phyloP scores from a whole-genome alignment of 768 basidiomycete species.

The Tylopilus intermedius region DNA sequence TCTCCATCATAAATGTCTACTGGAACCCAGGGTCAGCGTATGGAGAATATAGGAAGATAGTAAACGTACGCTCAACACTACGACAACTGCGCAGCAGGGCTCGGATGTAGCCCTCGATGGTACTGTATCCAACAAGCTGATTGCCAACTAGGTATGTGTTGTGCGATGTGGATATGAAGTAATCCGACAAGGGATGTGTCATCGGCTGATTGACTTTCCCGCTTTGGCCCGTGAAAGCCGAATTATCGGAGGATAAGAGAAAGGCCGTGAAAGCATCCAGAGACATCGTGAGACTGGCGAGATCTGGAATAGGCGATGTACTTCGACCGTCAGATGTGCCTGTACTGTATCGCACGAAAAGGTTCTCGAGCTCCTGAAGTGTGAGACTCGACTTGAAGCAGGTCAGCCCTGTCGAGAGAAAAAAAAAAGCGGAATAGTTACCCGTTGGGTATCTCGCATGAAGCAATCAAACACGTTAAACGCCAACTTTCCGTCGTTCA shows the following conservation, averaged over 20 bases:
- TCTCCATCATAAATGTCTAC: conserved; percentile 94
- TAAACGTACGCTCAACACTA: conserved; percentile 83
- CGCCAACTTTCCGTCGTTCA: conserved; percentile 32
- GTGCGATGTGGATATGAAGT: conserved; percentile 85
- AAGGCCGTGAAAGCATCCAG: conserved; percentile 71
- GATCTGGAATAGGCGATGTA: conserved; percentile 1
- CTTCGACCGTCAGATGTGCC: not conserved
- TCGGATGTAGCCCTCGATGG: conserved; percentile 89
- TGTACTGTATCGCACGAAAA: conserved; percentile 36
- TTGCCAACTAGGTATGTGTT: conserved; percentile 89
- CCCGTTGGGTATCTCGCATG: conserved; percentile 50
- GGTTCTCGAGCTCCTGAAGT: conserved; percentile 28
- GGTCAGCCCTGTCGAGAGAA: conserved; percentile 9
- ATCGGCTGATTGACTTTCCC: conserved; percentile 70
- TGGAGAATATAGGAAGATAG: not conserved
- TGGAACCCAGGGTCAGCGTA: conserved; percentile 26
- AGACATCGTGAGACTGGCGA: conserved; percentile 32
- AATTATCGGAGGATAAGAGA: conserved; percentile 76
- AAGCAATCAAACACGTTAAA: conserved; percentile 44
- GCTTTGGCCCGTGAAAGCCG: conserved; percentile 51
- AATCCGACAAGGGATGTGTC: conserved; percentile 82
- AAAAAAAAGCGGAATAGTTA: conserved; percentile 15
- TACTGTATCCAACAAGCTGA: conserved; percentile 83
- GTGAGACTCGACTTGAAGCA: conserved; percentile 33
- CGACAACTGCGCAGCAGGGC: conserved; percentile 85